These are phyloP conservation scores for Silene coronaria DNA, from an alignment of 179 eudicot species.

Conservation along the genomic window DNA sequence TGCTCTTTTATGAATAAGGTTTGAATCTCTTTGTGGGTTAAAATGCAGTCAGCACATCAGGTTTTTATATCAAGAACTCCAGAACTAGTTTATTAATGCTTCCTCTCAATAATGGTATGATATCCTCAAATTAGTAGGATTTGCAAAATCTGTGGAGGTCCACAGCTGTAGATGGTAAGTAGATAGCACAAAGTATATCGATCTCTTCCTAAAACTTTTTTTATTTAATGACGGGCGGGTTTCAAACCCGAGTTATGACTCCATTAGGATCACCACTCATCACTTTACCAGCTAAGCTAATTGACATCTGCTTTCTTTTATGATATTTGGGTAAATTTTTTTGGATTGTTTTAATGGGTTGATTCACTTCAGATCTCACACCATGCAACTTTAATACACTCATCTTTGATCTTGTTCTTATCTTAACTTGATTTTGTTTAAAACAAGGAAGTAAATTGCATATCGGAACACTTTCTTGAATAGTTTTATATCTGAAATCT, in stretches of 20 bases:
- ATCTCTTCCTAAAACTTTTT: not conserved
- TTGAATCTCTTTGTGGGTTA: constrained; percentile 6
- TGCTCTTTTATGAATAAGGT: not conserved
- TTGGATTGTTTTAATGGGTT: constrained; percentile 11
- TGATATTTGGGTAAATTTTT: constrained; percentile 17
- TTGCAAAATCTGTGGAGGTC: constrained; percentile 20
- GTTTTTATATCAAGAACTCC: constrained; percentile 20
- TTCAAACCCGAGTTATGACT: not conserved
- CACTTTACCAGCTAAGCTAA: not conserved
- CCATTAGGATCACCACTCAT: not conserved
- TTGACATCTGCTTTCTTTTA: not conserved
- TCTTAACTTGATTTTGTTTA: not conserved
- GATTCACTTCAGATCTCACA: constrained; percentile 15
- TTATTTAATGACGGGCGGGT: not conserved
- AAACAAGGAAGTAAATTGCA: constrained; percentile 15
- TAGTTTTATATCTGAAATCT: not conserved
- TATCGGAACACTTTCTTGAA: not conserved
- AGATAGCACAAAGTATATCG: not conserved
- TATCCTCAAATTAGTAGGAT: constrained; percentile 11
- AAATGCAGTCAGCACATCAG: not conserved
- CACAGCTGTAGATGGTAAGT: constrained; percentile 16
- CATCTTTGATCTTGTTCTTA: constrained; percentile 18
- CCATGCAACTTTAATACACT: not conserved
- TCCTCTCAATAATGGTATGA: constrained; percentile 11
- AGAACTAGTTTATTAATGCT: constrained; percentile 8